Conservation (phyloP, 768 basidiomycete species). For the Kondoa subrosea region DNA sequence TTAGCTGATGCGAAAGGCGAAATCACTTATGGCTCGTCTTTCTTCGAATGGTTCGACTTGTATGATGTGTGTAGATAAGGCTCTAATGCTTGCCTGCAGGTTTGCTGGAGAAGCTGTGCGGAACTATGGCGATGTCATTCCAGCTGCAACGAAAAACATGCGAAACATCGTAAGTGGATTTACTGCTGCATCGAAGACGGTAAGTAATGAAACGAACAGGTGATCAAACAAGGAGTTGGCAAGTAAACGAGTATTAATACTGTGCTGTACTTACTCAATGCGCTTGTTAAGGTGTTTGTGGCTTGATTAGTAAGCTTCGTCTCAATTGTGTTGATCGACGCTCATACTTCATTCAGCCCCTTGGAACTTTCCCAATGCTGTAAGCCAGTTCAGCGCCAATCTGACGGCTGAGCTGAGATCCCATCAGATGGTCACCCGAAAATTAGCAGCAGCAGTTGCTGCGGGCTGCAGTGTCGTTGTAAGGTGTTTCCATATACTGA, state of each 20-base stretch:
- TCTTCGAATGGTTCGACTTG: conserved; percentile 15
- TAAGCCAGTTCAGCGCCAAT: not conserved
- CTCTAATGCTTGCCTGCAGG: conserved; percentile 9
- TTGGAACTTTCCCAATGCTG: conserved; percentile 16
- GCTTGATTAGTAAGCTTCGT: not conserved
- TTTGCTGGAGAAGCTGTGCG: conserved; percentile 81
- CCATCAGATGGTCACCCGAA: conserved; percentile 53
- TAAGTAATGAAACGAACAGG: no score
- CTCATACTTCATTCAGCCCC: no score
- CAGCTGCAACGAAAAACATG: conserved; percentile 48
- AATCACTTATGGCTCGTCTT: conserved; percentile 47
- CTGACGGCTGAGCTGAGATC: not conserved
- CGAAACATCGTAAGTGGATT: conserved; percentile 47
- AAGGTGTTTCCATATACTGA: not conserved
- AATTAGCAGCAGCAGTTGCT: conserved; percentile 71
- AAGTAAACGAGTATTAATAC: not conserved
- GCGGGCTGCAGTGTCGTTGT: conserved; percentile 83
- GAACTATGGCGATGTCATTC: conserved; percentile 79
- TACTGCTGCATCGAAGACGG: no score
- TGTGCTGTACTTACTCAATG: no score
- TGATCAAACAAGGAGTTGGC: conserved; percentile 70
- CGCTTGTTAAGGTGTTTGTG: not conserved
- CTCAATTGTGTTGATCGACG: no score
- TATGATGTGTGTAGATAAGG: not conserved
- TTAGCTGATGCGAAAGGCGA: conserved; percentile 73